A percentile compares a stretch with the other conserved stretches of the same genome.
phyloP scores from a whole-genome alignment of 441 rosid genomes.

The Oxalis stricta region DNA sequence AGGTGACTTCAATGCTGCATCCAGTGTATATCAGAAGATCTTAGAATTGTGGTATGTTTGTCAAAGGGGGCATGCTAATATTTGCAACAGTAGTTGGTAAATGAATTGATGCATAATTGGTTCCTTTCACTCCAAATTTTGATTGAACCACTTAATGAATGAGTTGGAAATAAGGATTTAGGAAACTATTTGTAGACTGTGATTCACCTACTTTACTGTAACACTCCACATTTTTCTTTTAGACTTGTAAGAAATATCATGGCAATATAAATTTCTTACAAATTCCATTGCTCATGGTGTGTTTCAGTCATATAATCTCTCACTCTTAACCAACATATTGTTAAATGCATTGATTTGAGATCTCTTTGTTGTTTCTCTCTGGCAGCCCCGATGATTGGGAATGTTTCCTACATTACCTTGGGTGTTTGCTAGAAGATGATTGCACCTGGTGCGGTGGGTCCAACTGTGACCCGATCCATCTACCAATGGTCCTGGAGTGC shows the following conservation, averaged over 20 bases:
- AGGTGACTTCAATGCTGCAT: constrained; percentile 62
- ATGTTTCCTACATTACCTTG: constrained; percentile 83
- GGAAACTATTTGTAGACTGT: background rate
- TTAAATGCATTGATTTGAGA: background rate
- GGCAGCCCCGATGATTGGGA: constrained; percentile 99
- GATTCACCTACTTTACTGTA: background rate
- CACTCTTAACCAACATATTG: no score
- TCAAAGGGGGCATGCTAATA: background rate
- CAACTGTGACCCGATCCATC: constrained; percentile 31
- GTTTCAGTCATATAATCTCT: no score
- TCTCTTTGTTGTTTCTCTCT: constrained; percentile 16
- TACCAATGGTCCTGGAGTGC: constrained; percentile 34
- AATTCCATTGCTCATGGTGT: no score
- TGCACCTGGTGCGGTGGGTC: constrained; percentile 46
- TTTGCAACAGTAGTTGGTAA: constrained; percentile 1
- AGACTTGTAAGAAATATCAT: no score
- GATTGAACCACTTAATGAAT: background rate
- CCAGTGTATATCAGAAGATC: constrained; percentile 53
- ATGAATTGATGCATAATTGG: background rate
- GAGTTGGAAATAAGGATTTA: background rate
- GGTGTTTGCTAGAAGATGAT: constrained; percentile 88
- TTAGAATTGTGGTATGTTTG: constrained; percentile 65
- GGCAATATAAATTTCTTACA: no score
- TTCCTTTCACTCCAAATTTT: background rate
- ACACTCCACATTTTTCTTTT: background rate